Percentiles rank a stretch among this genome's conserved stretches.
Evolutionary conservation across 2,329 filamentous ascomycete genomes (phyloP).

Genomic region (Colletotrichum noveboracense): DNA sequence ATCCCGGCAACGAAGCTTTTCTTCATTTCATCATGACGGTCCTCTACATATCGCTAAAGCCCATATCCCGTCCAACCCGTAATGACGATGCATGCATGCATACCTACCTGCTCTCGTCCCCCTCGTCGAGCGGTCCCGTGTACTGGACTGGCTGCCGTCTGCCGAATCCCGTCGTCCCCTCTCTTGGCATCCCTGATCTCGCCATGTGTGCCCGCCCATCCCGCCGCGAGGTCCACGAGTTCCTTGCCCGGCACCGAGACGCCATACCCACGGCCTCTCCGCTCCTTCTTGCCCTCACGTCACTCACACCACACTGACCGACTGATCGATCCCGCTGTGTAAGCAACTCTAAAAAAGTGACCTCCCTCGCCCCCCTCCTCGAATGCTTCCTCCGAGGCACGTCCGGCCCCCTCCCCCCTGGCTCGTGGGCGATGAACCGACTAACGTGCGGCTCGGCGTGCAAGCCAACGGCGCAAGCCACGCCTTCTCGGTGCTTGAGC

Average conservation of each 20-base stretch:
- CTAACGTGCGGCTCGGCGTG: neutral
- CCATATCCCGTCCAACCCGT: neutral
- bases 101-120: neutral
- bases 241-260: neutral
- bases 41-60: neutral
- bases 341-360: neutral
- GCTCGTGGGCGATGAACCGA: neutral
- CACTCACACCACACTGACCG: neutral
- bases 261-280: neutral
- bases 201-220: neutral
- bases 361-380: neutral
- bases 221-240: neutral
- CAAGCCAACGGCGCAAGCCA: neutral
- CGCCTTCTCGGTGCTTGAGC: neutral
- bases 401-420: neutral
- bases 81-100: neutral
- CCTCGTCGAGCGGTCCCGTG: neutral
- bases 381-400: neutral
- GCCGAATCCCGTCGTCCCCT: neutral
- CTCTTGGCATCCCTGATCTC: neutral
- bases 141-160: neutral
- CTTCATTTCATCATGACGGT: neutral
- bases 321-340: neutral
- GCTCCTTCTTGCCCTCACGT: neutral
- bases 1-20: constrained; percentile 1